Evolutionary conservation across 768 basidiomycete species (phyloP).

Genomic region (Daedalea quercina): DNA sequence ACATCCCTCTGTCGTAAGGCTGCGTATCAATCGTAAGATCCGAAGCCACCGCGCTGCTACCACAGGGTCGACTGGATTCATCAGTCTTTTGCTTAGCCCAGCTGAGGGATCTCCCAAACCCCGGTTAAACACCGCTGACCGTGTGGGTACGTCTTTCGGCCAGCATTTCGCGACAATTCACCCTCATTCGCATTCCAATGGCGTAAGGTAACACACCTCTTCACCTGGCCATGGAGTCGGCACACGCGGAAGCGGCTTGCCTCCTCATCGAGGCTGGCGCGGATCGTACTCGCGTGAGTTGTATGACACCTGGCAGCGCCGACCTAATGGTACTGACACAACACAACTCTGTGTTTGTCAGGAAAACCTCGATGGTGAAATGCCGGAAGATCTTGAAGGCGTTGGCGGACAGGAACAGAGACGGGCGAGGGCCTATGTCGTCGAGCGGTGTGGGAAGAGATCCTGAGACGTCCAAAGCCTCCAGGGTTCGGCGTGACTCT

Average conservation of each 20-base stretch:
- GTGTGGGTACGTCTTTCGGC: constrained; percentile 44
- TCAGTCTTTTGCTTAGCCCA: constrained; percentile 78
- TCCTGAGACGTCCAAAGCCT: constrained; percentile 18
- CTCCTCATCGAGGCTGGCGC: constrained; percentile 92
- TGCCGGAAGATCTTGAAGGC: constrained; percentile 85
- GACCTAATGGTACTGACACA: constrained; percentile 77
- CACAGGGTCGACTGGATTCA: constrained; percentile 87
- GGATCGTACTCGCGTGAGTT: constrained; percentile 78
- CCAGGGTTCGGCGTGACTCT: too few relatives aligned
- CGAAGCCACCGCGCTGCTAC: constrained; percentile 91
- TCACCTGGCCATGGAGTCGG: constrained; percentile 96
- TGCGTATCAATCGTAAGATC: not conserved
- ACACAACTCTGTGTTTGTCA: constrained; percentile 23
- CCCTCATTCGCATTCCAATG: not conserved
- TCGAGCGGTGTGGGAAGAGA: constrained; percentile 62
- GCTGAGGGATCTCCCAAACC: constrained; percentile 71
- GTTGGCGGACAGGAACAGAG: constrained; percentile 89
- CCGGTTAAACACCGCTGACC: constrained; percentile 81
- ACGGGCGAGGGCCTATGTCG: constrained; percentile 68
- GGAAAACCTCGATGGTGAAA: constrained; percentile 79
- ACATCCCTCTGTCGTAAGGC: not conserved
- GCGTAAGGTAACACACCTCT: constrained; percentile 85
- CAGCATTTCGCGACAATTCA: not conserved
- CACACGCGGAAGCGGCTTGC: constrained; percentile 86
- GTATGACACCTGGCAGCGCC: constrained; percentile 39